Base-by-base conservation (phyloP, 1,284 basidiomycete species). In the Anthracocystis walkeri region DNA sequence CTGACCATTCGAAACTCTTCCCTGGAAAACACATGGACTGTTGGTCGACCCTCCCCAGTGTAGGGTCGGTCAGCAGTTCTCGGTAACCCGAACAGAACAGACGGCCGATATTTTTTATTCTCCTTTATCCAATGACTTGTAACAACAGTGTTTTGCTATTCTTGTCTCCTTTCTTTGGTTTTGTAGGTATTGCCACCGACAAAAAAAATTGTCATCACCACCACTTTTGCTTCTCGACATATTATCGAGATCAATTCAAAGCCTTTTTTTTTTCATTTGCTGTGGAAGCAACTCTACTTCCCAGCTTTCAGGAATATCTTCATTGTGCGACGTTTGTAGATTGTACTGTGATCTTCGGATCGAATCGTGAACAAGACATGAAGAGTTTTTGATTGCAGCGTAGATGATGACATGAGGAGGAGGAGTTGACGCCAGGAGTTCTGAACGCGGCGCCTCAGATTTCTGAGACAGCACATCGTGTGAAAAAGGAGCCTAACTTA, bases 71-170 rank as follows among this genome's bases (percentile, higher is more conserved):
- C 6, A 20, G 20, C 55, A 55, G 52, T 7, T 29, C 29, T 27
- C 44, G 38, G 44, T 48, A 7, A 29, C 25, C 23, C 40, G 7
- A 44, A 29, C 27, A 65, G 42, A 33, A 49, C 29, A 58, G 27
- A 58, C 50, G 35, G 45, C 45, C 25, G n/a, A 7, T 33, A 29
- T 18, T 49, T 31, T 46, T 49, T 49, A 49, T 49, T 27, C 52
- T 42, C 44, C 20, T 41, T 21, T 40, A 8, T 64, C 21, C 45
- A 44, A 49, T 25, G 40, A 35, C 45, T 27, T 65, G 63, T 65
- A 65, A 65, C 63, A 65, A 58, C 56, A 64, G 35, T 33, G 29
- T 41, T 46, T 46, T 38, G 54, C 41, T 64, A 64, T 65, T 51
- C 50, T 50, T 23, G 46, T 58, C 44, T 59, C 12, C 16, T 46